Percentiles rank a stretch among this genome's conserved stretches.
Evolutionary conservation across 2,329 filamentous ascomycete genomes (phyloP).

Genomic region (Arthrobotrys pseudoclavata): DNA sequence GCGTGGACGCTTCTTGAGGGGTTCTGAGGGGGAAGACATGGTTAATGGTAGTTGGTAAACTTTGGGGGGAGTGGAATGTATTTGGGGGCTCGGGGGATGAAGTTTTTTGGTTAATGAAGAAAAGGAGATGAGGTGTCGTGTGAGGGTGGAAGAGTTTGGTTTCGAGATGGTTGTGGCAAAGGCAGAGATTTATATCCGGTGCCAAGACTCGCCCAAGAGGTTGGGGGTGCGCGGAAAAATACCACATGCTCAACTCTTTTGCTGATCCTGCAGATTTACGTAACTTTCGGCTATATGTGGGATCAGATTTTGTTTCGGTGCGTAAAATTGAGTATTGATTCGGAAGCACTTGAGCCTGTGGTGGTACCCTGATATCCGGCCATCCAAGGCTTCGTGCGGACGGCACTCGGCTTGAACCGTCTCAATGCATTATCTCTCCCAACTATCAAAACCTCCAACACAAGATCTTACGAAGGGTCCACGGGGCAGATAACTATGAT

Average conservation of each 20-base stretch:
- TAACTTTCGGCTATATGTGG: not conserved
- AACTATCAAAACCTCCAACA: too few species aligned
- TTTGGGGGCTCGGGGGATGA: not conserved
- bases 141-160: conserved; percentile 18
- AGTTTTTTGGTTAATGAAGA: not conserved
- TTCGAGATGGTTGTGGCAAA: conserved; percentile 7
- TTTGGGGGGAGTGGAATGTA: not conserved
- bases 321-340: too few species aligned
- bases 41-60: conserved; percentile 53
- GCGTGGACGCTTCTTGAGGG: conserved; percentile 70
- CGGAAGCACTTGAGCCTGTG: too few species aligned
- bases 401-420: not conserved
- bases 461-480: too few species aligned
- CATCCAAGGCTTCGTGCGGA: too few species aligned
- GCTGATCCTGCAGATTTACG: not conserved
- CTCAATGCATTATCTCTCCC: too few species aligned
- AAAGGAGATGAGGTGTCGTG: conserved; percentile 19
- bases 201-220: conserved; percentile 18
- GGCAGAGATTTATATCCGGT: conserved; percentile 25
- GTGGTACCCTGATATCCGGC: too few species aligned
- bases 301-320: not conserved
- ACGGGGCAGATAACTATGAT: not conserved
- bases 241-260: conserved; percentile 31
- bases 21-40: conserved; percentile 62
- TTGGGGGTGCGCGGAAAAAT: conserved; percentile 12